Base-by-base conservation (phyloP, 768 basidiomycete species). In the Gautieria morchelliformis region DNA sequence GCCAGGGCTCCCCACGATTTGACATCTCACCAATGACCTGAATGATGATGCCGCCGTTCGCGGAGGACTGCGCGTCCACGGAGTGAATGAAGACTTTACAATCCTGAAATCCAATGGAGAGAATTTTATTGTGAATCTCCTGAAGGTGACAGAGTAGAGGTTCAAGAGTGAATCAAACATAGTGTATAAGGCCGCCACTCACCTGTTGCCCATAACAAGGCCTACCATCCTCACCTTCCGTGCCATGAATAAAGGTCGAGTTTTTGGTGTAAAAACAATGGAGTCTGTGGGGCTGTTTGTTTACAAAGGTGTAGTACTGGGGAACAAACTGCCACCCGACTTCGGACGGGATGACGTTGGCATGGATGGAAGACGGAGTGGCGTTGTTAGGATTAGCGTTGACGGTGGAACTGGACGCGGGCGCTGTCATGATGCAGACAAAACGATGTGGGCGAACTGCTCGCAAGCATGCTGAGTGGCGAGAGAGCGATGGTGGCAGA, bases 1-100 rank as follows among this genome's bases (percentile, higher is more conserved):
- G 84, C 96, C 96, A 99, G 5, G 89, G 79, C 53, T 88, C 89
- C 58, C 82, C 81, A 62, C 83, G 80, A 74, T 98, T 98, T 53
- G 90, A 92, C 89, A 98, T 94, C 77, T 99, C 96, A 63, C 96
- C 96, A 68, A 95, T 95, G 71, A 97, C 96, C 72, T 98, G 94
- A 71, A 99, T 94, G 76, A 97, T 89, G 72, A 99, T 97, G 46
- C 96, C 96, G 60, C 89, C 88, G 63, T 88, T 87, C 58, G 90
- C 89, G 48, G 93, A 95, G 52, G 91, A 88, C 72, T 98, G 95
- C 14, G 93, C 92, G 71, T 98, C 95, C 60, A 99, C 96, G 7
- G 93, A 95, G 74, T 96, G 91, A 65, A 99, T 95, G 79, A 88
- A 99, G 66, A 98, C 95, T 72, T 96, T 98, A 82, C 93, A 95